These are phyloP conservation scores for Chaetoscypha palmicola DNA, from an alignment of 2,329 filamentous ascomycete genomes.

Conservation along the genomic window DNA sequence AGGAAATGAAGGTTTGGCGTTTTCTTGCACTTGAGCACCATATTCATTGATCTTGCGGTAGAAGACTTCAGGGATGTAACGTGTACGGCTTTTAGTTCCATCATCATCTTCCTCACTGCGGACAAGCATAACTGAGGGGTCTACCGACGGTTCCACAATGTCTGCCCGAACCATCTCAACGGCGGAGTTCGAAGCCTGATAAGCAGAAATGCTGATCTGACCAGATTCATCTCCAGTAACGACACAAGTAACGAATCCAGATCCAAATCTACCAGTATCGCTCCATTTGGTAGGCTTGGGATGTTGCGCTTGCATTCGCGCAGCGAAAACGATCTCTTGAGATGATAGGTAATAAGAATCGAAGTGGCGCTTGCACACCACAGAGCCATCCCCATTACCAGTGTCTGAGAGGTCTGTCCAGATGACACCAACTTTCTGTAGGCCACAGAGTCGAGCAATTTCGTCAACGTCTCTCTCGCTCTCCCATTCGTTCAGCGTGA, in stretches of 20 bases:
- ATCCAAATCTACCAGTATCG: constrained; percentile 87
- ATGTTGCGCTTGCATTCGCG: constrained; percentile 78
- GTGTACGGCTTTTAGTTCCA: constrained; percentile 56
- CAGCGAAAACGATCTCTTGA: constrained; percentile 82
- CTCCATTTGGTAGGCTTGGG: constrained; percentile 95
- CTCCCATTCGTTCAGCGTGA: constrained; percentile 78
- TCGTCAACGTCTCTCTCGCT: constrained; percentile 77
- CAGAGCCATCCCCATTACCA: constrained; percentile 72
- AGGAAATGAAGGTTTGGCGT: constrained; percentile 91
- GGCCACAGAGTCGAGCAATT: constrained; percentile 72
- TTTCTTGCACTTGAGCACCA: constrained; percentile 91
- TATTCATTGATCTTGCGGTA: constrained; percentile 96
- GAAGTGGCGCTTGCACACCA: constrained; percentile 90
- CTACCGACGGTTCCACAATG: constrained; percentile 89
- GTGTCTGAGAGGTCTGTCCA: constrained; percentile 88
- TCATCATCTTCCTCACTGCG: constrained; percentile 86
- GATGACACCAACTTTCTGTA: constrained; percentile 86
- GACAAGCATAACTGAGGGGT: constrained; percentile 90
- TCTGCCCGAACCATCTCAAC: constrained; percentile 96
- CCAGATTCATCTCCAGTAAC: constrained; percentile 88
- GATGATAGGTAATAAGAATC: constrained; percentile 90
- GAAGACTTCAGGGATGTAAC: constrained; percentile 97
- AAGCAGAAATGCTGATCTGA: constrained; percentile 81
- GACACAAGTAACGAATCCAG: constrained; percentile 94
- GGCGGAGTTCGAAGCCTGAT: constrained; percentile 90